These are phyloP conservation scores for Collybiopsis luxurians DNA, from an alignment of 768 basidiomycete species.

Conservation along the genomic window DNA sequence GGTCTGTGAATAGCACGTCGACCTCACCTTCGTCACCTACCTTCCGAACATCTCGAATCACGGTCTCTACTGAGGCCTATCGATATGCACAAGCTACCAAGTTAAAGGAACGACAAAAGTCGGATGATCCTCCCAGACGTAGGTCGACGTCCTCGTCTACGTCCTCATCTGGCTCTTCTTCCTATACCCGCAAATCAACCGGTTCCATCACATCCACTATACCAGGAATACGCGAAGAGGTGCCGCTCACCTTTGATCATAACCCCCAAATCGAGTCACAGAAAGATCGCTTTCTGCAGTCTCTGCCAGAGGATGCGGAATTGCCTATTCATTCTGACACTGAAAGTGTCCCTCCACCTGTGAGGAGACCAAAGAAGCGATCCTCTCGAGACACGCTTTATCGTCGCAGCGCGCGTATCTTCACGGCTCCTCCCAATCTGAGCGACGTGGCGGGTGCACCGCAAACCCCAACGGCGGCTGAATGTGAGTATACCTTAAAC, in stretches of 20 bases:
- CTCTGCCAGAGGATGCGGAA: constrained; percentile 15
- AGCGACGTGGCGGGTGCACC: background rate
- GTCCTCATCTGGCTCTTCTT: constrained; percentile 46
- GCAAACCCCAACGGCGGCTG: background rate
- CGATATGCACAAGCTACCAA: constrained; percentile 4
- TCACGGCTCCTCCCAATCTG: constrained; percentile 1
- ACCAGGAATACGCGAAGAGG: constrained; percentile 36
- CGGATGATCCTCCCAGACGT: constrained; percentile 14
- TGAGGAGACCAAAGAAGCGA: constrained; percentile 8
- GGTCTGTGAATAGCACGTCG: background rate
- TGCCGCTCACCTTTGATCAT: constrained; percentile 39
- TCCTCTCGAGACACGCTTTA: constrained; percentile 4
- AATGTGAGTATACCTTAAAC: background rate
- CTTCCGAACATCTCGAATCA: background rate
- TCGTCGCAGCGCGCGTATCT: constrained; percentile 10
- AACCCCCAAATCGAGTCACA: constrained; percentile 27
- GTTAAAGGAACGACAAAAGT: background rate
- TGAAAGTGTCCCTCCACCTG: background rate
- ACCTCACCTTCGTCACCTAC: constrained; percentile 1
- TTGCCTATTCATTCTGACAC: constrained; percentile 14
- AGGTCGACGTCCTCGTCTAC: constrained; percentile 29
- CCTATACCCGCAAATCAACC: constrained; percentile 18
- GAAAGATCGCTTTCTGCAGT: constrained; percentile 9
- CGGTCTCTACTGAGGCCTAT: constrained; percentile 2
- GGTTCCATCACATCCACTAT: constrained; percentile 21